Conservation (phyloP, 2,329 filamentous ascomycete genomes). For the Kalmusia sp. region DNA sequence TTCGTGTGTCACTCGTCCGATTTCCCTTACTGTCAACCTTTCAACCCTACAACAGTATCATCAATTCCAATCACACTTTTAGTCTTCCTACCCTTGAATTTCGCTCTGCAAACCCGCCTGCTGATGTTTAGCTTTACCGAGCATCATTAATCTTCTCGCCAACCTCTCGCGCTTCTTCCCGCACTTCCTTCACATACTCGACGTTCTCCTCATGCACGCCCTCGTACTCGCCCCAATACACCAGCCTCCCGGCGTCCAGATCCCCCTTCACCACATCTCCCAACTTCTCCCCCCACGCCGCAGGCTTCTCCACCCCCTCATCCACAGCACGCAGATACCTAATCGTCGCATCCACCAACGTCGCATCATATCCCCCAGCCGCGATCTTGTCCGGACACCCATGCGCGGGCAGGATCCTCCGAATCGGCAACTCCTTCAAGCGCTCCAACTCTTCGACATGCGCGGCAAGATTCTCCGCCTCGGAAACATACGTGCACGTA, state of each 20-base stretch:
- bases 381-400: conserved; percentile 14
- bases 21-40: too few species aligned
- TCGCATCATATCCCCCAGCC: conserved; percentile 10
- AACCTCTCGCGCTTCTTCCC: too few species aligned
- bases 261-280: conserved; percentile 14
- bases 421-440: conserved; percentile 13
- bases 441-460: conserved; percentile 15
- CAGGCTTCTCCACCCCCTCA: conserved; percentile 12
- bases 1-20: too few species aligned
- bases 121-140: too few species aligned
- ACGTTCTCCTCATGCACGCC: conserved; percentile 17
- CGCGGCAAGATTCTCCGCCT: neutral
- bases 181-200: conserved; percentile 9
- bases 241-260: conserved; percentile 9
- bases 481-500: conserved; percentile 16
- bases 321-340: conserved; percentile 15
- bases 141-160: too few species aligned
- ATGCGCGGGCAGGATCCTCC: conserved; percentile 16
- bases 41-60: too few species aligned
- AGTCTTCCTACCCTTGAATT: too few species aligned
- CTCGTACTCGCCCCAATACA: conserved; percentile 16
- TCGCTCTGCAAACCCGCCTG: too few species aligned
- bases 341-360: conserved; percentile 16
- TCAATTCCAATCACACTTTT: too few species aligned
- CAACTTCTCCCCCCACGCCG: conserved; percentile 13